A percentile compares a stretch with the other conserved stretches of the same genome.
These are phyloP conservation scores for Cercospora zeae-maydis DNA, from an alignment of 2,329 filamentous ascomycete genomes.

Conservation along the genomic window DNA sequence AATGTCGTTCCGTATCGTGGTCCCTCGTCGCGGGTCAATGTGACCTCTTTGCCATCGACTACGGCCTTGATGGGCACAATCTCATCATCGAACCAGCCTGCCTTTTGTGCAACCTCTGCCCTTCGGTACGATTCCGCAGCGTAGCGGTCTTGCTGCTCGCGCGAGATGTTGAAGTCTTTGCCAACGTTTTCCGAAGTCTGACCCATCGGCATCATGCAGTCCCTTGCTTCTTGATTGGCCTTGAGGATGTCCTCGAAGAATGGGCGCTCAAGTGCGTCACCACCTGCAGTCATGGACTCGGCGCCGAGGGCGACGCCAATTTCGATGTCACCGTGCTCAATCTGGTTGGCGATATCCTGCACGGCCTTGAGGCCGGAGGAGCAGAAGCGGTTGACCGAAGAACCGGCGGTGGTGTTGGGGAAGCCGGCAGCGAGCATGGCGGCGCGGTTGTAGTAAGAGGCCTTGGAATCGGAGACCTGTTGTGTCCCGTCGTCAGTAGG, in stretches of 20 bases:
- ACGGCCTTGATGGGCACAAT: slow-evolving; percentile 82
- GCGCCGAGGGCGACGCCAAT: slow-evolving; percentile 83
- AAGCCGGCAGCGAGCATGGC: slow-evolving; percentile 87
- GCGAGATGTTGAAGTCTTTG: slow-evolving; percentile 78
- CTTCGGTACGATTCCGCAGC: slow-evolving; percentile 83
- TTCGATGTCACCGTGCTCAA: slow-evolving; percentile 74
- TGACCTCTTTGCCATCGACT: slow-evolving; percentile 72
- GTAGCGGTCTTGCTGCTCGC: slow-evolving; percentile 78
- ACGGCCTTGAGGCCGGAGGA: slow-evolving; percentile 93
- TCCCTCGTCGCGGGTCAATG: slow-evolving; percentile 81
- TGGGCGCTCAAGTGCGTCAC: slow-evolving; percentile 65
- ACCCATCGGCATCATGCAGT: slow-evolving; percentile 95
- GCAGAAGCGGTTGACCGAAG: slow-evolving; percentile 91
- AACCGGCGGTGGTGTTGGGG: slow-evolving; percentile 81
- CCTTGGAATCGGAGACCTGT: slow-evolving; percentile 77
- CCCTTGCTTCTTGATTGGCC: slow-evolving; percentile 69
- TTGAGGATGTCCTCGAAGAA: slow-evolving; percentile 73
- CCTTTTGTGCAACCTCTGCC: slow-evolving; percentile 86
- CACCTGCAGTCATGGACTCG: slow-evolving; percentile 77
- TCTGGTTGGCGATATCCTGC: slow-evolving; percentile 89
- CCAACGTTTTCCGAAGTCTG: slow-evolving; percentile 97
- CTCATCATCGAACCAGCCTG: slow-evolving; percentile 88
- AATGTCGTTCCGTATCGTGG: slow-evolving; percentile 85
- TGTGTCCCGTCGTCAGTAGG: neutral
- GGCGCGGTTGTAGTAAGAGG: slow-evolving; percentile 86